These are phyloP conservation scores for Cochlearia excelsa DNA, from an alignment of 345 rosid species.

Conservation along the genomic window DNA sequence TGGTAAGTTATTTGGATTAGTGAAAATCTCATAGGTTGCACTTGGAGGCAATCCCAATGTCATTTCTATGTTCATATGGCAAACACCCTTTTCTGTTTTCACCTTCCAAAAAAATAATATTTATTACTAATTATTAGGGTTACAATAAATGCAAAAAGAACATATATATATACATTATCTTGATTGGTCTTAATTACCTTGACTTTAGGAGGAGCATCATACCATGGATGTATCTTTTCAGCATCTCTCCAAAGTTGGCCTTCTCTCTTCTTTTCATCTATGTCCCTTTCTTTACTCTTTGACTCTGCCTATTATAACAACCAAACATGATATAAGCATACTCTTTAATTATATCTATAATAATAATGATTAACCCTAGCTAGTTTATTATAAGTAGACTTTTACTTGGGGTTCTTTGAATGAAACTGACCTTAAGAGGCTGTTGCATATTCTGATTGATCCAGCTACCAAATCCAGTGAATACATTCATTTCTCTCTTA, in stretches of 20 bases:
- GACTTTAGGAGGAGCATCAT: conserved; percentile 48
- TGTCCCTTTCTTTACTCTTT: conserved; percentile 27
- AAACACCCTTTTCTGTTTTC: background rate
- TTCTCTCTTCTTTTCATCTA: conserved; percentile 41
- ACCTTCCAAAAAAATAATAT: too few species aligned
- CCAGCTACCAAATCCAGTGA: background rate
- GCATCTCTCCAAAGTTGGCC: conserved; percentile 55
- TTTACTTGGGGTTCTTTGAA: background rate
- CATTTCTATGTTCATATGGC: conserved; percentile 12
- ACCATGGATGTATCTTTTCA: conserved; percentile 50
- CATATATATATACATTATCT: background rate
- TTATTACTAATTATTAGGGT: background rate
- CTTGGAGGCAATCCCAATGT: conserved; percentile 3
- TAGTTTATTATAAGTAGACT: background rate
- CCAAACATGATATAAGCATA: background rate
- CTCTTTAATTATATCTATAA: background rate
- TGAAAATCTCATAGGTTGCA: background rate
- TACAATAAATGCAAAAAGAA: background rate
- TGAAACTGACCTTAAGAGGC: background rate
- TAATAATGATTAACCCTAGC: too few species aligned
- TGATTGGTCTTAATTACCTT: conserved; percentile 44
- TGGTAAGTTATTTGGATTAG: background rate
- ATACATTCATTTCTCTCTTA: background rate
- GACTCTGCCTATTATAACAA: conserved; percentile 47
- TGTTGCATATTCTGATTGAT: conserved; percentile 12